These are phyloP conservation scores for Jaapia argillacea DNA, from an alignment of 768 basidiomycete genomes.

Conservation along the genomic window DNA sequence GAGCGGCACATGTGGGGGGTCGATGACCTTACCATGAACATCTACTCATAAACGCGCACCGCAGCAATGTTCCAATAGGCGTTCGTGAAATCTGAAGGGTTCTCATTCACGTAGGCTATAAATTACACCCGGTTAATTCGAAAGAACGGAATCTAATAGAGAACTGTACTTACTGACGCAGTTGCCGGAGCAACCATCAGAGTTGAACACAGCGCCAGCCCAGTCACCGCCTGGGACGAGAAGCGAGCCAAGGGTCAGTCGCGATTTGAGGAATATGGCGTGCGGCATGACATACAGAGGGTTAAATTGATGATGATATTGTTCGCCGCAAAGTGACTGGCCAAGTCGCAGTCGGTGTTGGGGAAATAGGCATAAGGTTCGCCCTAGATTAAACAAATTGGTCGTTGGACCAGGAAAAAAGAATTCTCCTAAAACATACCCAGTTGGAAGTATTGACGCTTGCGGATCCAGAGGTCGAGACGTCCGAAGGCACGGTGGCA, in stretches of 20 bases:
- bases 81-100: slow-evolving; percentile 53
- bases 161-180: slow-evolving; percentile 35
- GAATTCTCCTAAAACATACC: slow-evolving; percentile 20
- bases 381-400: slow-evolving; percentile 27
- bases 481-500: slow-evolving; percentile 33
- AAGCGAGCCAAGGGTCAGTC: too few species aligned
- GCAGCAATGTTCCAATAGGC: slow-evolving; percentile 68
- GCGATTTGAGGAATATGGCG: background rate
- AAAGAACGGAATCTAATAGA: background rate
- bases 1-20: too few species aligned
- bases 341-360: slow-evolving; percentile 44
- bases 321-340: slow-evolving; percentile 40
- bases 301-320: slow-evolving; percentile 65
- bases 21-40: too few species aligned
- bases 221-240: slow-evolving; percentile 41
- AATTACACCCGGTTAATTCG: too few species aligned
- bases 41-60: slow-evolving; percentile 38
- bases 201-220: slow-evolving; percentile 38
- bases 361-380: slow-evolving; percentile 55
- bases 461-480: slow-evolving; percentile 26
- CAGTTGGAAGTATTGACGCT: slow-evolving; percentile 40
- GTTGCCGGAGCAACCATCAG: slow-evolving; percentile 41
- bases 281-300: slow-evolving; percentile 37
- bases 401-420: background rate
- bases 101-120: slow-evolving; percentile 52